Conservation (phyloP, 306 rosid genomes). For the Begonia masoniana region DNA sequence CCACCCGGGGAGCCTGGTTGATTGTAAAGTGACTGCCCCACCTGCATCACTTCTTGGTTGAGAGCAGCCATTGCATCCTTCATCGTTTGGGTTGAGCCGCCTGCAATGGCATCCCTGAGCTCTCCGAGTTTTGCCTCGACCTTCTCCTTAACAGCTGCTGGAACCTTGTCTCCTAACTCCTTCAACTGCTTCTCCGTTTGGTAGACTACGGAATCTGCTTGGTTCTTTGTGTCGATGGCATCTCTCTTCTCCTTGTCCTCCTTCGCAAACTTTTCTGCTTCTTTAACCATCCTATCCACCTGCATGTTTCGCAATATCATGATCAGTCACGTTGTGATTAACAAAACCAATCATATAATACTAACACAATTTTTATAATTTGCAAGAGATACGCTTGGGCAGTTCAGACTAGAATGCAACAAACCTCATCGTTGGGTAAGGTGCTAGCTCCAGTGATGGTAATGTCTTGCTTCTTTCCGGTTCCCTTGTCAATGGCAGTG, state of each 20-base stretch:
- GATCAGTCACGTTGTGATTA: neutral
- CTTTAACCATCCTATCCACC: constrained; percentile 76
- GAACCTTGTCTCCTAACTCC: constrained; percentile 89
- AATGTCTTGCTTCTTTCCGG: constrained; percentile 90
- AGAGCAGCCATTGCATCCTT: constrained; percentile 89
- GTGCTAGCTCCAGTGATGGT: constrained; percentile 98
- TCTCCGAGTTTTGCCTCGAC: constrained; percentile 77
- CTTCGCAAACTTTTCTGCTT: constrained; percentile 65
- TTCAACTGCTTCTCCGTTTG: constrained; percentile 91
- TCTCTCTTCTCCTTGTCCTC: constrained; percentile 96
- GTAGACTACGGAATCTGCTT: constrained; percentile 85
- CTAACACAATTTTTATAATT: neutral
- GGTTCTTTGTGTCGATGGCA: constrained; percentile 84
- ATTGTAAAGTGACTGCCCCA: constrained; percentile 81
- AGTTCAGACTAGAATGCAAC: neutral
- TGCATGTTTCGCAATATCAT: constrained; percentile 14
- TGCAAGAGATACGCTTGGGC: neutral
- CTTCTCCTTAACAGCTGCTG: constrained; percentile 82
- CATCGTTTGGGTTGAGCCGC: constrained; percentile 58
- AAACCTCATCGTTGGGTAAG: constrained; percentile 84
- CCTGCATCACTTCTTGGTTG: constrained; percentile 93
- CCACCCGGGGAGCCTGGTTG: constrained; percentile 51
- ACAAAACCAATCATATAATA: neutral
- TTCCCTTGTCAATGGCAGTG: constrained; percentile 82
- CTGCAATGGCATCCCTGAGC: constrained; percentile 69